These are phyloP conservation scores for Carex arenaria DNA, from an alignment of 202 grass and related monocot genomes.

Conservation along the genomic window DNA sequence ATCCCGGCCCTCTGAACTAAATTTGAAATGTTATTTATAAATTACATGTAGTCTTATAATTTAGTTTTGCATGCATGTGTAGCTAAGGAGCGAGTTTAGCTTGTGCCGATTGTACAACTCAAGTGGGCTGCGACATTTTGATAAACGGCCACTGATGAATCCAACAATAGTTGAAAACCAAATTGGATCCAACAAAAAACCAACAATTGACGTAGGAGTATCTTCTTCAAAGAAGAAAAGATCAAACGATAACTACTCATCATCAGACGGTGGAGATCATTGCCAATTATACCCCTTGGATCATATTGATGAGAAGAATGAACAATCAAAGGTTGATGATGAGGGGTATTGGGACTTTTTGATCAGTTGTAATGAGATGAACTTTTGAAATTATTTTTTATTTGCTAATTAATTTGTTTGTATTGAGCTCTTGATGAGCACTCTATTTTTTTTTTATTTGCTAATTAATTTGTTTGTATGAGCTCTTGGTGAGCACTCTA, in stretches of 20 bases:
- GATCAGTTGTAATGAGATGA: not conserved
- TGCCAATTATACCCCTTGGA: not conserved
- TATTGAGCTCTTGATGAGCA: not conserved
- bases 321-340: slow-evolving; percentile 4
- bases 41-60: not conserved
- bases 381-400: not conserved
- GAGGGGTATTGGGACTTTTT: slow-evolving; percentile 5
- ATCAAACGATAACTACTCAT: slow-evolving; percentile 24
- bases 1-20: not conserved
- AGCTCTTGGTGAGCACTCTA: not conserved
- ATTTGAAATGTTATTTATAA: not conserved
- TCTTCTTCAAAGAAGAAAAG: slow-evolving; percentile 38
- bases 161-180: not conserved
- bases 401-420: not conserved
- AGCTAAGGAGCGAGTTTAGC: slow-evolving; percentile 79
- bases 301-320: not conserved
- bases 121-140: slow-evolving; percentile 51
- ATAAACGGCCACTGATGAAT: slow-evolving; percentile 45
- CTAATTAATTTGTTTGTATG: not conserved
- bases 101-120: slow-evolving; percentile 68
- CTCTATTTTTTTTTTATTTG: not conserved
- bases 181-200: slow-evolving; percentile 1
- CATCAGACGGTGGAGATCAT: slow-evolving; percentile 34
- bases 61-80: slow-evolving; percentile 17
- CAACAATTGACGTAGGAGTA: not conserved